Evolutionary conservation across 768 basidiomycete species (phyloP).

Genomic region (Dioszegia aurantiaca): DNA sequence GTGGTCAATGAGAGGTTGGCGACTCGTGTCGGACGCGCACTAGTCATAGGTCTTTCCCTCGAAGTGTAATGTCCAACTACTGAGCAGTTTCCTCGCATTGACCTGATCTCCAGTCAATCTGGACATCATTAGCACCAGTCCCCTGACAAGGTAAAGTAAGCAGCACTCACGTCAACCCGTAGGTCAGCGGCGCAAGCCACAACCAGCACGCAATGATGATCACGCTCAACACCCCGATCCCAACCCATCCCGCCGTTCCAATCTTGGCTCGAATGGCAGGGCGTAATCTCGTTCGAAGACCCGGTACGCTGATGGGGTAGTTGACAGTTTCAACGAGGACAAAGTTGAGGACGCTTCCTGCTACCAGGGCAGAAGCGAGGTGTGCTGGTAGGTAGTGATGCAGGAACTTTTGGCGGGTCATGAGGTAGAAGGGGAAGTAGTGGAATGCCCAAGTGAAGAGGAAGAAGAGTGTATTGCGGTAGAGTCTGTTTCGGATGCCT

Average conservation of each 20-base stretch:
- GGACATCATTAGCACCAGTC: conserved; percentile 2
- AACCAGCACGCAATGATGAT: conserved; percentile 58
- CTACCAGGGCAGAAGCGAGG: conserved; percentile 83
- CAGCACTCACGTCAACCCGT: conserved; percentile 75
- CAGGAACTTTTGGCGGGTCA: conserved; percentile 93
- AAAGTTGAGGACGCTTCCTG: conserved; percentile 87
- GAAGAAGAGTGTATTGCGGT: conserved; percentile 97
- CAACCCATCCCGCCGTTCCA: conserved; percentile 59
- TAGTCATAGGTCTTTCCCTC: conserved; percentile 39
- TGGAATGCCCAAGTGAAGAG: conserved; percentile 89
- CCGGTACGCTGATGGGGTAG: conserved; percentile 78
- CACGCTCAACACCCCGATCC: conserved; percentile 62
- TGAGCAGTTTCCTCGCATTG: conserved; percentile 74
- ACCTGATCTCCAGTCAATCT: conserved; percentile 84
- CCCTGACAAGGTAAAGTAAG: neutral
- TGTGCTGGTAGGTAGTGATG: conserved; percentile 98
- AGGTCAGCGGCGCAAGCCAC: conserved; percentile 85
- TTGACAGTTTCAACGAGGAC: conserved; percentile 85
- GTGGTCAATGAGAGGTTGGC: too few relatives aligned
- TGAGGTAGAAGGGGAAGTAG: conserved; percentile 95
- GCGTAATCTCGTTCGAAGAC: conserved; percentile 63
- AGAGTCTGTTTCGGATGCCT: conserved; percentile 90
- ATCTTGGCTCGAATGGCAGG: conserved; percentile 63
- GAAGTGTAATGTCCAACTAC: conserved; percentile 84
- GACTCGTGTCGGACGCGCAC: too few relatives aligned